Conservation (phyloP, 805 yeast genomes). For the Maudiozyma pseudohumilis region DNA sequence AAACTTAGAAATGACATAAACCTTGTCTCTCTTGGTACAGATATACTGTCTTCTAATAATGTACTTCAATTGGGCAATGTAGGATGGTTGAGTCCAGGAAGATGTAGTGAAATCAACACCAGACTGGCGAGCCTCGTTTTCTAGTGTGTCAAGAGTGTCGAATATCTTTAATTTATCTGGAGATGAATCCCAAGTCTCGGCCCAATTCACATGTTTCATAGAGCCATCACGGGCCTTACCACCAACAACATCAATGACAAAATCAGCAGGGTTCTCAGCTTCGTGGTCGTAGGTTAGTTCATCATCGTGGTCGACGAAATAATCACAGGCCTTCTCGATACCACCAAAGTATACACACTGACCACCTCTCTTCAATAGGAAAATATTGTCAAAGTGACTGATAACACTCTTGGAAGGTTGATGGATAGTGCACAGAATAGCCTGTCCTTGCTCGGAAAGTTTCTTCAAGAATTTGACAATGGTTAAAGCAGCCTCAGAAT, state of each 20-base stretch:
- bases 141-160: conserved; percentile 7
- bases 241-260: conserved; percentile 59
- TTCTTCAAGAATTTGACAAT: conserved; percentile 41
- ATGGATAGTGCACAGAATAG: conserved; percentile 53
- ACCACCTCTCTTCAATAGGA: conserved; percentile 61
- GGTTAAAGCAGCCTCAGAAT: conserved; percentile 53
- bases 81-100: conserved; percentile 30
- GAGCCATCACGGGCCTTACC: conserved; percentile 41
- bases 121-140: conserved; percentile 12
- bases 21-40: conserved; percentile 51
- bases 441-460: conserved; percentile 43
- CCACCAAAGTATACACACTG: conserved; percentile 66
- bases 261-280: conserved; percentile 65
- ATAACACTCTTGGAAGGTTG: conserved; percentile 56
- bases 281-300: conserved; percentile 43
- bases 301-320: conserved; percentile 44
- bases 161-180: conserved; percentile 7
- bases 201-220: conserved; percentile 11
- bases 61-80: conserved; percentile 34
- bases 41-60: conserved; percentile 35
- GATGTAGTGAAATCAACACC: conserved; percentile 13
- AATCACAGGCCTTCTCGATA: conserved; percentile 45
- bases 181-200: conserved; percentile 17
- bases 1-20: conserved; percentile 52
- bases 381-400: conserved; percentile 49